Base-by-base conservation (phyloP, 2,329 filamentous ascomycete genomes). In the Epichloe baconii region DNA sequence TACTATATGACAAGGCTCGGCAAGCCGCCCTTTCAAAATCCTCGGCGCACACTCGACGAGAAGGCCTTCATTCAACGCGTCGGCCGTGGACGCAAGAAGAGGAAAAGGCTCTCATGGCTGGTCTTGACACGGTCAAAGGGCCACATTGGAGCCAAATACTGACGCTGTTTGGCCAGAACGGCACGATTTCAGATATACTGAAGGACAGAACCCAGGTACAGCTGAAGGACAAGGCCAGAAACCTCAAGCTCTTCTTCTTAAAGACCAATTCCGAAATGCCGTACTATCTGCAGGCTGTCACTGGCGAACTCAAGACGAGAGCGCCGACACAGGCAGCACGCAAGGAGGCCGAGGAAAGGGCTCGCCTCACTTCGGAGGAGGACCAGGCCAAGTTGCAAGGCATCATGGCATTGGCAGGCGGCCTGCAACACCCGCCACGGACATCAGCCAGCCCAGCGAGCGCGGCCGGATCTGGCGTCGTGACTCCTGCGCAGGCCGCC, bases 61-160 rank as follows among this genome's bases (percentile, higher is more conserved):
- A 81, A 59, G 78, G 78, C 2, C 64, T 77, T 2, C 76, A 79
- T 56, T 80, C 77, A 1, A 80, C 78, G 2, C 78, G 89, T 35
- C 79, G 89, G 31, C 88, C 89, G 0, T 95, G 89, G 89, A 88
- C 85, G 0, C 82, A 85, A 4, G 87, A 93, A 56, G 89, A 95
- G 67, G 89, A 95, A 63, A 88, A 89, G 65, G 88, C 89, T 0
- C 74, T 95, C 17, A 91, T 95, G 84, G 80, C 85, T 47, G 89
- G 89, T 1, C 78, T 95, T 4, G 89, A 94, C 61, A 81, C 85
- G 64, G 89, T 95, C 45, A 89, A 90, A 63, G 89, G 89, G 0
- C 89, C 89, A 17, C 88, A 95, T 61, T 95, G 89, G 89, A 91
- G 86, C 58, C 88, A 95, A 63, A 95, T 95, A 45, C 72, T 95